Evolutionary conservation across 352 stramenopile species (phyloP).

Genomic region (Phytophthora cajani): DNA sequence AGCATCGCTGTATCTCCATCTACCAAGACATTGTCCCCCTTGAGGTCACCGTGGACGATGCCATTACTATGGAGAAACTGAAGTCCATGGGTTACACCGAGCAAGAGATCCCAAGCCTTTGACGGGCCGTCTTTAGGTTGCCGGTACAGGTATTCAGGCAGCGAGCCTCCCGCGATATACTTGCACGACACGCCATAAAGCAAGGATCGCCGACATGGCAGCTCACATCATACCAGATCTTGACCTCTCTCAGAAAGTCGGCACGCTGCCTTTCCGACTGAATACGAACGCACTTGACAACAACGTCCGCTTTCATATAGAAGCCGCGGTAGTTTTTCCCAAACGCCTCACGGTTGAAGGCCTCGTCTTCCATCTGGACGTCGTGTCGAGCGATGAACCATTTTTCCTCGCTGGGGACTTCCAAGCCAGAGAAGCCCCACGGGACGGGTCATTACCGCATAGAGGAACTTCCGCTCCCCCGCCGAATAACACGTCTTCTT

Average conservation of each 20-base stretch:
- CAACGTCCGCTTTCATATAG: neutral
- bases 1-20: slow-evolving; percentile 8
- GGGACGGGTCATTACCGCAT: neutral
- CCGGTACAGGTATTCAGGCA: slow-evolving; percentile 1
- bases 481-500: neutral
- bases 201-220: neutral
- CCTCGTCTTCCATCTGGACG: neutral
- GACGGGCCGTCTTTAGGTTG: neutral
- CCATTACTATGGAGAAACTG: slow-evolving; percentile 6
- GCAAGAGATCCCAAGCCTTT: neutral
- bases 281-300: neutral
- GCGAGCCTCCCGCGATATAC: neutral
- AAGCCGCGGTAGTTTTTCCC: neutral
- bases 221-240: slow-evolving; percentile 2
- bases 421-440: neutral
- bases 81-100: slow-evolving; percentile 9
- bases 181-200: slow-evolving; percentile 10
- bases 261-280: neutral
- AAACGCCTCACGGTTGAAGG: neutral
- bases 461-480: neutral
- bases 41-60: slow-evolving; percentile 6
- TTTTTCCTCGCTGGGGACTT: neutral
- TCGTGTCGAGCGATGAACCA: slow-evolving; percentile 3
- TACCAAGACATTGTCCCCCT: slow-evolving; percentile 12
- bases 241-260: slow-evolving; percentile 11